Conservation (phyloP, 768 basidiomycete genomes). For the Trametopsis cervina region DNA sequence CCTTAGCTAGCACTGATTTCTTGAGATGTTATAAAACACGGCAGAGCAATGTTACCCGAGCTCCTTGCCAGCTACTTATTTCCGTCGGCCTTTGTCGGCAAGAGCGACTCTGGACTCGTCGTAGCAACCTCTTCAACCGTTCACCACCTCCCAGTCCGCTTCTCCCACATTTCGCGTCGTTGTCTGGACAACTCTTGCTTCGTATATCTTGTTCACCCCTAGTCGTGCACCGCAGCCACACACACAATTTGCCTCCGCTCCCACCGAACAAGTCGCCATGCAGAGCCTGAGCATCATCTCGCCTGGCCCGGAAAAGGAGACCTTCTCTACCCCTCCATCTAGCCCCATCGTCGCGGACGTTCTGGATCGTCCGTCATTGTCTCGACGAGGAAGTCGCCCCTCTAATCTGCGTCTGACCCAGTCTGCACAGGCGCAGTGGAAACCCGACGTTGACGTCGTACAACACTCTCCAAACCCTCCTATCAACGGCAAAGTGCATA, state of each 20-base stretch:
- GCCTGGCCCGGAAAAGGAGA: slow-evolving; percentile 27
- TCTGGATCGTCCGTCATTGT: slow-evolving; percentile 29
- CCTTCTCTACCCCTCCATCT: slow-evolving; percentile 38
- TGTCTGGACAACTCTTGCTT: slow-evolving; percentile 13
- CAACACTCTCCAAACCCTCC: slow-evolving; percentile 20
- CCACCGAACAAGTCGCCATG: background rate
- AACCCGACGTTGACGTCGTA: slow-evolving; percentile 31
- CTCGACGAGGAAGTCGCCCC: slow-evolving; percentile 28
- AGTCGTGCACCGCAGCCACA: slow-evolving; percentile 1
- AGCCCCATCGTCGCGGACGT: slow-evolving; percentile 28
- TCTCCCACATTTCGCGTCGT: slow-evolving; percentile 3
- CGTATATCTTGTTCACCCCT: slow-evolving; percentile 2
- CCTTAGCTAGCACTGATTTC: background rate
- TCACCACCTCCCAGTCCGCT: slow-evolving; percentile 1
- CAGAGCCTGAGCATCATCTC: slow-evolving; percentile 18
- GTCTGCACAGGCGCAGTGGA: slow-evolving; percentile 23
- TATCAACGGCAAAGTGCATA: slow-evolving; percentile 12
- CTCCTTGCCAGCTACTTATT: background rate
- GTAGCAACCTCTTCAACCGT: slow-evolving; percentile 10
- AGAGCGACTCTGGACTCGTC: background rate
- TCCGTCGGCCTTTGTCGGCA: background rate
- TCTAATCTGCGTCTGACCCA: slow-evolving; percentile 29
- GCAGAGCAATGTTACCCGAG: no score
- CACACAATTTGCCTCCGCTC: background rate
- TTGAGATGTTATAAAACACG: no score